Conservation (phyloP, 2,329 filamentous ascomycete genomes). For the Apiospora phragmitis region DNA sequence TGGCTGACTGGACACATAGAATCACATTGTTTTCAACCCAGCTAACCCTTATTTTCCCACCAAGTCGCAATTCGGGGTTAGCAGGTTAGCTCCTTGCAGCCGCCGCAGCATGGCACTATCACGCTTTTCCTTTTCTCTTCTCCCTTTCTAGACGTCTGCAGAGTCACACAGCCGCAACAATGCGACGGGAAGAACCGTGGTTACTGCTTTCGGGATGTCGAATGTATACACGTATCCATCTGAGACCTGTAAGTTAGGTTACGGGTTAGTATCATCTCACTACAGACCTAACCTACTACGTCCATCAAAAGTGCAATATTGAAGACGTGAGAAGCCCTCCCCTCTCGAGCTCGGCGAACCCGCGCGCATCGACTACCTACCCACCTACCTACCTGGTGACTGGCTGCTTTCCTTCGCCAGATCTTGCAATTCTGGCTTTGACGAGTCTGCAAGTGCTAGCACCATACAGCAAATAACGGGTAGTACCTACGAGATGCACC, state of each 20-base stretch:
- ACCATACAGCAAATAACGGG: neutral
- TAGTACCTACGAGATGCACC: neutral
- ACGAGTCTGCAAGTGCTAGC: neutral
- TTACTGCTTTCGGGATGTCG: neutral
- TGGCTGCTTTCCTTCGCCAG: neutral
- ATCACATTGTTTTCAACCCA: neutral
- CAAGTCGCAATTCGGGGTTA: neutral
- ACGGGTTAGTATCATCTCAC: neutral
- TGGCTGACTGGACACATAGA: conserved; percentile 1
- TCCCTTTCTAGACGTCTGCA: neutral
- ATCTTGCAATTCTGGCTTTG: neutral
- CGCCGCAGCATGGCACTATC: neutral
- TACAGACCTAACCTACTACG: neutral
- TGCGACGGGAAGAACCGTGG: conserved; percentile 6
- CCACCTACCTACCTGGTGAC: neutral
- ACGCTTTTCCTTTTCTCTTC: neutral
- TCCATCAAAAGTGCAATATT: neutral
- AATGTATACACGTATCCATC: neutral
- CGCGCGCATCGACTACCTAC: neutral
- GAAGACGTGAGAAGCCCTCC: neutral
- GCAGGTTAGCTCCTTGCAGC: neutral
- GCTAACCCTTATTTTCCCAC: neutral
- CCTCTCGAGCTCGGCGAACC: neutral
- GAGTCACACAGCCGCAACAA: neutral
- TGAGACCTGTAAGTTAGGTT: neutral